Conservation (phyloP, 2,329 filamentous ascomycete species). For the Fusarium sp. region DNA sequence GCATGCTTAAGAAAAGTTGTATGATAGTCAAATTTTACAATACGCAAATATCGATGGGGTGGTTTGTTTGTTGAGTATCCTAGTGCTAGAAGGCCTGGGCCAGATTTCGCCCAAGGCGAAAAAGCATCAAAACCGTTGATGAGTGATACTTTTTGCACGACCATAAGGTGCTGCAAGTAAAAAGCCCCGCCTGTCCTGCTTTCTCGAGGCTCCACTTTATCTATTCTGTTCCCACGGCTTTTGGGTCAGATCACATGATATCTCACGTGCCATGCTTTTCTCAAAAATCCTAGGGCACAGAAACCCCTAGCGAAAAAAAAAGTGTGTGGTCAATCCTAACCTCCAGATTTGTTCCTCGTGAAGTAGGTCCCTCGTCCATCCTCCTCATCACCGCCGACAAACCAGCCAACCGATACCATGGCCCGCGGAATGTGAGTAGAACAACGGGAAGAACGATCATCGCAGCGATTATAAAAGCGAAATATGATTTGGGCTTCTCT, state of each 20-base stretch:
- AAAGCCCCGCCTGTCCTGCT: too few relatives aligned
- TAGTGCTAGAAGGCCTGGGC: background rate
- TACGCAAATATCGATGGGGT: background rate
- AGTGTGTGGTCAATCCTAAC: conserved; percentile 49
- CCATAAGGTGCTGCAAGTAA: too few relatives aligned
- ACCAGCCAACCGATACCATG: conserved; percentile 65
- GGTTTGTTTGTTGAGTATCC: background rate
- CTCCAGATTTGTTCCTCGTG: conserved; percentile 44
- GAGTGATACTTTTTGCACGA: too few relatives aligned
- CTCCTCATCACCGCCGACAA: conserved; percentile 55
- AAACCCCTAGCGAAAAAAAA: conserved; percentile 48
- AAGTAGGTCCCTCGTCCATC: conserved; percentile 46
- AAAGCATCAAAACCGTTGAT: too few relatives aligned
- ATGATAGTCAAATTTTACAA: background rate
- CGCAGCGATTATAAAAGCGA: background rate
- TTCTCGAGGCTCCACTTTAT: too few relatives aligned
- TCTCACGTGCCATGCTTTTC: conserved; percentile 21
- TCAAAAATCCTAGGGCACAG: conserved; percentile 51
- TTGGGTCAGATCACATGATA: background rate
- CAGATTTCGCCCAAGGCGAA: background rate
- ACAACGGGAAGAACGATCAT: conserved; percentile 20
- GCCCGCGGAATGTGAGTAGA: conserved; percentile 72
- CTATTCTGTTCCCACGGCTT: background rate
- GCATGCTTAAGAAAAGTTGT: conserved; percentile 25
- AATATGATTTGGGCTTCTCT: conserved; percentile 20